Percentiles rank a stretch among this genome's conserved stretches.
Conservation (phyloP, 1,284 basidiomycete species). For the Wolfiporia cocos region DNA sequence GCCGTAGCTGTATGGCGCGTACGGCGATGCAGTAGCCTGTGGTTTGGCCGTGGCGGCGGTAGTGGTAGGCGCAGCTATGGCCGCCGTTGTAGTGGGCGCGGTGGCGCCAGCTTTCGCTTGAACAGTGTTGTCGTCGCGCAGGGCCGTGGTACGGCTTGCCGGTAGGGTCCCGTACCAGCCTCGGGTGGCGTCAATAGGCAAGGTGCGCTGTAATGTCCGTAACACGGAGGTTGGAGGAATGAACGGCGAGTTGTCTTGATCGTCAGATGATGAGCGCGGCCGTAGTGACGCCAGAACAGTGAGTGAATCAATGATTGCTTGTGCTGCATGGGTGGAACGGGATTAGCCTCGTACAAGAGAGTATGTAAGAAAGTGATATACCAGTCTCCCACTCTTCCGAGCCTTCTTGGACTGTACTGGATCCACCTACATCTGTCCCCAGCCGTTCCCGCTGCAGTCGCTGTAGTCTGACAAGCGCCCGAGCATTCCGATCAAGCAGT, state of each 20-base stretch:
- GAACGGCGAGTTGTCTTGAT: slow-evolving; percentile 33
- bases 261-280: slow-evolving; percentile 45
- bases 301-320: slow-evolving; percentile 64
- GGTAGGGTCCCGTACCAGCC: slow-evolving; percentile 76
- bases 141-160: slow-evolving; percentile 45
- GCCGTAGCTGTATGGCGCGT: slow-evolving; percentile 22
- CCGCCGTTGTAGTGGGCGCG: slow-evolving; percentile 27
- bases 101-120: slow-evolving; percentile 48
- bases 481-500: slow-evolving; percentile 56
- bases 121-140: slow-evolving; percentile 67
- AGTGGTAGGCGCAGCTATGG: slow-evolving; percentile 18
- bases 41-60: slow-evolving; percentile 14
- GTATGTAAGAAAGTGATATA: slow-evolving; percentile 28
- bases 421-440: slow-evolving; percentile 36
- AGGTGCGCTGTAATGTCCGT: slow-evolving; percentile 60
- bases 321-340: slow-evolving; percentile 38
- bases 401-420: slow-evolving; percentile 45
- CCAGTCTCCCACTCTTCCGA: slow-evolving; percentile 79
- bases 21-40: slow-evolving; percentile 12
- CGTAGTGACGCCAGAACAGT: slow-evolving; percentile 62
- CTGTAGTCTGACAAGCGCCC: slow-evolving; percentile 54
- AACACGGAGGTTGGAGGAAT: slow-evolving; percentile 56
- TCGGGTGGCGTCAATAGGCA: slow-evolving; percentile 49
- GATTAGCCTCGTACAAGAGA: background rate
- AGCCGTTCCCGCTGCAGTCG: slow-evolving; percentile 57